Evolutionary conservation across 805 yeast species (phyloP), one percentile per base, ranked within the genome.

Genomic region (Suhomyces sp.): DNA sequence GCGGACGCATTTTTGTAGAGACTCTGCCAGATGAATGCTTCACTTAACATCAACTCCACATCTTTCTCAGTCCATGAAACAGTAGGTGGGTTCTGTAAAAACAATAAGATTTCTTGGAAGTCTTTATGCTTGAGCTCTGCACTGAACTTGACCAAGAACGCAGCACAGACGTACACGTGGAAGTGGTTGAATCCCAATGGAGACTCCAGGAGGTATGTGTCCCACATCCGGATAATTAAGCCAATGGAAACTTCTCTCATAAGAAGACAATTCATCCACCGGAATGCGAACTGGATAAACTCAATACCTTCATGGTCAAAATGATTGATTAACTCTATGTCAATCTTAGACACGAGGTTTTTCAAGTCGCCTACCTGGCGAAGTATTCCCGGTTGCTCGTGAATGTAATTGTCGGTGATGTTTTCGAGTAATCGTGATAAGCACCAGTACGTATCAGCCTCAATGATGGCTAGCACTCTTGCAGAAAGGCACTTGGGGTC

Each of bases 401-500:
- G 98, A 36, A 93, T 91, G 60, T 90, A 93, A 54, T 90, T 93
- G 58, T 93, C 98, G 47, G 95, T 96, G 43, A 93, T 93, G 14
- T 95, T 95, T 53, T 93, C 98, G 32, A 93, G 69, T 17, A 93
- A 69, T 52, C 91, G 81, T 3, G 96, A 83, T 38, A 93, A 66
- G 59, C 98, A 93, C 98, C 98, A 93, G 64, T 86, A 93, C 3
- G 96, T 82, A 62, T 93, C 98, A 2, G 97, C 97, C 55, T 93
- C 98, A 13, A 91, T 78, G 11, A 77, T 77, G 32, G 77, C 72
- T 27, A 82, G 58, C 12, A 82, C 79, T 28, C 79, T 77, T 18
- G 65, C 56, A 1, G 88, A 79, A 38, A 90, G 55, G 6, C 64
- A 61, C 1, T 56, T 60, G 0, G 95, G 87, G 56, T 88, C 85